Base-by-base conservation (phyloP, 768 basidiomycete species). In the Mycena galopus region DNA sequence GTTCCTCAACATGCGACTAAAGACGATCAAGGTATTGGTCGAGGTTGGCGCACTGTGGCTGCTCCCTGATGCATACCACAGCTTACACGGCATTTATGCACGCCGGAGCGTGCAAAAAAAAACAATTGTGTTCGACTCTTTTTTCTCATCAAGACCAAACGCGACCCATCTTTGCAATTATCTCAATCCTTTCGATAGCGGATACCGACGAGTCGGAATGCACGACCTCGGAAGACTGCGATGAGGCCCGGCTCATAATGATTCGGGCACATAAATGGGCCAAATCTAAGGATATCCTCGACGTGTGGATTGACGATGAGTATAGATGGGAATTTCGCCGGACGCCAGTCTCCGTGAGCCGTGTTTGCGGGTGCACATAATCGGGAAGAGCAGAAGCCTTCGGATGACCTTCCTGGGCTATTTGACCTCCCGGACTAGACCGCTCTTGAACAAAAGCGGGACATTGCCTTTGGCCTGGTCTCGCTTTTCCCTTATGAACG, bases 381-480 rank as follows among this genome's bases (percentile, higher is more conserved):
- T n/a, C n/a, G n/a, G n/a, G n/a, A n/a, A n/a, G n/a, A n/a, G n/a
- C n/a, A n/a, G n/a, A n/a, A 58, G 1, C 21, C 32, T 25, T 67
- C 56, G 57, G 4, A 44, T 21, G 19, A 21, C 10, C 39, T 67
- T 32, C 55, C 66, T 0, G 16, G 7, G 1, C 12, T 67, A 7
- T 59, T 67, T 25, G 66, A 27, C 17, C 42, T 67, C 3, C 66
- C 66, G 14, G 30, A 33, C 6, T 67, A 57, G 66, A 30, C 1
- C 17, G 19, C 21, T 4, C 29, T 67, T 29, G 37, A 59, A 27
- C 19, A 42, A 23, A 32, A 59, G 66, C 66, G 66, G n/a, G 12
- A 33, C 6, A 21, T n/a, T 11, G 17, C 30, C 44, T 58, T 14
- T 67, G 1, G 42, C 16, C 14, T 2, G 2, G 42, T 12, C 19